Percentiles rank a stretch among this genome's conserved stretches.
Evolutionary conservation across 1,139 yeast species (phyloP).

Genomic region (Pichia sp.): DNA sequence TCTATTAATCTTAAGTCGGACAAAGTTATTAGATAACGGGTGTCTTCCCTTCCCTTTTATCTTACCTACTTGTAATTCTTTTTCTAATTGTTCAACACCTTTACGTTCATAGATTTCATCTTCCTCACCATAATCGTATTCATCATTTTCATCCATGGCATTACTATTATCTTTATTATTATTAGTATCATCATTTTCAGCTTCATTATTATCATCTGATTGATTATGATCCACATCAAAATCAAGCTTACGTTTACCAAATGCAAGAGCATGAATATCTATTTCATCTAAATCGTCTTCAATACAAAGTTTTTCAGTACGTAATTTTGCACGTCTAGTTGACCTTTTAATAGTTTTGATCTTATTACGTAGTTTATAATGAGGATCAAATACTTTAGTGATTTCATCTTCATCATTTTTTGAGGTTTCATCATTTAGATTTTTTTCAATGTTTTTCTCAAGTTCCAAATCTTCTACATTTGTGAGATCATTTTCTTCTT

Average conservation of each 20-base stretch:
- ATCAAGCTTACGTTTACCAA: conserved; percentile 34
- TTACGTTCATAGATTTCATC: conserved; percentile 28
- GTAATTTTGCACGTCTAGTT: conserved; percentile 53
- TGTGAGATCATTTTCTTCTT: conserved; percentile 11
- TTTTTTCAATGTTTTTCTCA: conserved; percentile 7
- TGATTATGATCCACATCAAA: conserved; percentile 13
- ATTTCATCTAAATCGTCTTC: conserved; percentile 32
- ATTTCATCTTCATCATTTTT: conserved; percentile 4
- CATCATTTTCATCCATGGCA: not conserved
- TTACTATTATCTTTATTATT: conserved; percentile 12
- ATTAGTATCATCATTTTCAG: conserved; percentile 9
- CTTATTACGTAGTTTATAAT: conserved; percentile 15
- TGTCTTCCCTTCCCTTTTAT: conserved; percentile 19
- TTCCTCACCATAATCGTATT: conserved; percentile 15
- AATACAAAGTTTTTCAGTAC: conserved; percentile 20
- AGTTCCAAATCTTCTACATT: conserved; percentile 20
- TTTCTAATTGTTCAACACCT: conserved; percentile 14
- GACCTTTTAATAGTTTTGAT: conserved; percentile 52
- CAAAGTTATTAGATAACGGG: conserved; percentile 30
- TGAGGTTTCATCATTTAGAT: not conserved
- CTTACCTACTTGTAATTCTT: conserved; percentile 12
- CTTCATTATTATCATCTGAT: not conserved
- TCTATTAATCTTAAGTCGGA: conserved; percentile 28
- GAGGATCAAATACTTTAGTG: conserved; percentile 28
- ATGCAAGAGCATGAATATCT: conserved; percentile 41